Base-by-base conservation (phyloP, 2,329 filamentous ascomycete species). In the Ophiocordyceps camponoti-leonardi region DNA sequence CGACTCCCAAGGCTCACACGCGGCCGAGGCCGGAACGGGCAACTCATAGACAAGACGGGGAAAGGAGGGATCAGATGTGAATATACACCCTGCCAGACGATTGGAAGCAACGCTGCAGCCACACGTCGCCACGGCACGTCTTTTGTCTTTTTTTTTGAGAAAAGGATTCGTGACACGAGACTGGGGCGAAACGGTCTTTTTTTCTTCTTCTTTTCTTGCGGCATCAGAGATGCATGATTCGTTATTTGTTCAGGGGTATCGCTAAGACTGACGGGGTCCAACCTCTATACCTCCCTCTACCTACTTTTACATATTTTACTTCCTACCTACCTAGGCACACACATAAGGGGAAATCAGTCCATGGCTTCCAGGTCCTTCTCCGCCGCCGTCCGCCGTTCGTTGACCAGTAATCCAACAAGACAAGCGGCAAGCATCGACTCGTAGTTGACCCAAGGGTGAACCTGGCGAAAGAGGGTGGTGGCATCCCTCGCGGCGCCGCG, bases 361-460 rank as follows among this genome's bases (percentile, higher is more conserved):
- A 81, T 78, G 53, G 72, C 65, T 33, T 79, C 75, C 72, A 79
- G 75, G 23, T 61, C 59, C 18, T 59, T 66, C 41, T 57, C 55
- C 7, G 56, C 61, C 28, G 56, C 55, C 7, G 56, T 61, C 28
- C 57, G 58, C 0, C 58, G 56, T 55, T 83, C 79, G 0, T 73
- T 71, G 6, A 83, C 77, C 46, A 78, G 61, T 44, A 83, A 64
- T 1, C 79, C 79, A 16, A 83, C 63, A 48, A 83, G 59, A 55
- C 78, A 83, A 6, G 70, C 70, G 26, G 70, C 63, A 48, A 83
- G 58, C 79, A 83, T 83, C 3, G 75, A 75, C 62, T 83, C 79
- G 55, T 78, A 81, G 59, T 83, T 83, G 23, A 83, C 79, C 79
- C 79, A 83, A 2, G 78, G 75, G 56, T 83, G 79, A 10, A 81